Evolutionary conservation across 805 yeast species (phyloP).

Genomic region (Starmerella bombi): DNA sequence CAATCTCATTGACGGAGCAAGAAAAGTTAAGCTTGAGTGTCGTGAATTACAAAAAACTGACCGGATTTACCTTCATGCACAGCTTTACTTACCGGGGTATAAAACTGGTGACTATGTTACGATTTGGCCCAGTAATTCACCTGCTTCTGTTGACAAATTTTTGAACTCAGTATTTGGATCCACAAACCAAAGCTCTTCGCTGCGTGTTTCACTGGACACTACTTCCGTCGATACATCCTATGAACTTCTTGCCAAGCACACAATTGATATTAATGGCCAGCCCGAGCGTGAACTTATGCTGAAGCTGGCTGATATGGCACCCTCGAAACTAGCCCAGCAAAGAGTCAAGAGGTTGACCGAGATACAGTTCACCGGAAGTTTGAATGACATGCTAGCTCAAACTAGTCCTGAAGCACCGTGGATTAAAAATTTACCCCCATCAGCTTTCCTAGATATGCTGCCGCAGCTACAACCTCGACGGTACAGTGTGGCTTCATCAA

Average conservation of each 20-base stretch:
- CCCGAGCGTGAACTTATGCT: constrained; percentile 60
- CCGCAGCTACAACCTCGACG: constrained; percentile 67
- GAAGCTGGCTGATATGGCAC: constrained; percentile 59
- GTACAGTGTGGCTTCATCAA: constrained; percentile 73
- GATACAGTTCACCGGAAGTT: constrained; percentile 39
- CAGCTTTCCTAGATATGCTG: constrained; percentile 49
- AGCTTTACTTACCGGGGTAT: constrained; percentile 46
- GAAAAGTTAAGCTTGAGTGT: neutral
- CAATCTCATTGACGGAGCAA: neutral
- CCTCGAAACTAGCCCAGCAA: constrained; percentile 35
- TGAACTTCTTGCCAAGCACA: constrained; percentile 57
- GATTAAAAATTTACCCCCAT: constrained; percentile 52
- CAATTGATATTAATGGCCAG: constrained; percentile 67
- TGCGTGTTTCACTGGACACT: neutral
- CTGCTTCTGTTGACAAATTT: constrained; percentile 45
- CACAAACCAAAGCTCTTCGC: constrained; percentile 30
- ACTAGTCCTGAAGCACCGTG: constrained; percentile 50
- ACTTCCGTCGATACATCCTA: constrained; percentile 40
- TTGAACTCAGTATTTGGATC: constrained; percentile 41
- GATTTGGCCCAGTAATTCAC: constrained; percentile 71
- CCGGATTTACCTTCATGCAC: constrained; percentile 43
- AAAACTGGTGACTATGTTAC: constrained; percentile 80
- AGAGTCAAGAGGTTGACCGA: constrained; percentile 36
- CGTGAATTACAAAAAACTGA: constrained; percentile 5
- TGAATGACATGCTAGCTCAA: constrained; percentile 50